Evolutionary conservation across 192 early-diverging fungal genomes (phyloP).

Genomic region (Pilobolus umbonatus): DNA sequence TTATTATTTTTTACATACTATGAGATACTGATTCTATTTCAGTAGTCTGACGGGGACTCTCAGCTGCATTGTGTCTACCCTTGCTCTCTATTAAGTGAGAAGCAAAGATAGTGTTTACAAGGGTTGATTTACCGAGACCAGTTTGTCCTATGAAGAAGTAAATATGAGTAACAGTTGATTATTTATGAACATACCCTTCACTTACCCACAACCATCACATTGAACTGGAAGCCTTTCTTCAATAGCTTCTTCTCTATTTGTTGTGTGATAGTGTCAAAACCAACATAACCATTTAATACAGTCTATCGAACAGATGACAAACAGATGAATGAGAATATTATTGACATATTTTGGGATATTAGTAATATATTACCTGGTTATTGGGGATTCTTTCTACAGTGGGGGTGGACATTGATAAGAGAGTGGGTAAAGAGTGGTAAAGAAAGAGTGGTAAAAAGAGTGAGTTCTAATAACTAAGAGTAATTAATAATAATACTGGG

Average conservation of each 20-base stretch:
- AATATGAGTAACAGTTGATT: background rate
- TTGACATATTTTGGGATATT: too few relatives aligned
- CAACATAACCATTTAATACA: slow-evolving; percentile 86
- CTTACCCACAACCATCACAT: slow-evolving; percentile 96
- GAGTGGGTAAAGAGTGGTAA: too few relatives aligned
- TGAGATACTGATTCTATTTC: slow-evolving; percentile 93
- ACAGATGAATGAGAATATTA: too few relatives aligned
- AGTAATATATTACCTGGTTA: too few relatives aligned
- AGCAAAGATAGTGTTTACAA: slow-evolving; percentile 97
- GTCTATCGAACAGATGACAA: slow-evolving; percentile 41
- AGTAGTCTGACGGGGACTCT: slow-evolving; percentile 88
- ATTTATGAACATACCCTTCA: slow-evolving; percentile 46
- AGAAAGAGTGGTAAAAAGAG: too few relatives aligned
- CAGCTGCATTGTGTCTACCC: slow-evolving; percentile 74
- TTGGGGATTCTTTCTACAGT: too few relatives aligned
- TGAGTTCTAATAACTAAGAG: too few relatives aligned
- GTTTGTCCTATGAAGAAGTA: slow-evolving; percentile 65
- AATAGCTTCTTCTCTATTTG: slow-evolving; percentile 97
- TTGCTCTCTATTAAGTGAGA: slow-evolving; percentile 92
- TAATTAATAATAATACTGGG: too few relatives aligned
- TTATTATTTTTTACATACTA: slow-evolving; percentile 37
- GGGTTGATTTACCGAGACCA: slow-evolving; percentile 95
- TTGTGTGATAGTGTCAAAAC: slow-evolving; percentile 92
- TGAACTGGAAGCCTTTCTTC: slow-evolving; percentile 96
- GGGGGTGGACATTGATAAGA: too few relatives aligned